phyloP scores from a whole-genome alignment of 2,329 filamentous ascomycete species.

The Sporothrix variecibatus region DNA sequence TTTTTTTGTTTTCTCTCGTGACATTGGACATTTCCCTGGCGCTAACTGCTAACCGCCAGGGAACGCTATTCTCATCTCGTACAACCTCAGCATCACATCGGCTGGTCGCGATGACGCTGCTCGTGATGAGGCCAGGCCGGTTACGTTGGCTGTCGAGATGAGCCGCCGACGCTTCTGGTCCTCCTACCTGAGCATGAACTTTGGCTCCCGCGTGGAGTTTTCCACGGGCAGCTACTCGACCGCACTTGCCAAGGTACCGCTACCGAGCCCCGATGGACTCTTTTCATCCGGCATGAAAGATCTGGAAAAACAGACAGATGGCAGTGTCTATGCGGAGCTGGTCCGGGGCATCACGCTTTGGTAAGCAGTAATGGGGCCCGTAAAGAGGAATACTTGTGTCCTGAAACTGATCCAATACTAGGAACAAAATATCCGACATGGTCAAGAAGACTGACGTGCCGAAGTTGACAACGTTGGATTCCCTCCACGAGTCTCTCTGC shows the following conservation, averaged over 20 bases:
- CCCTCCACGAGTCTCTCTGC: not conserved
- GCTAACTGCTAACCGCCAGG: constrained; percentile 4
- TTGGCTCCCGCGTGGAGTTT: constrained; percentile 8
- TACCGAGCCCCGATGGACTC: not conserved
- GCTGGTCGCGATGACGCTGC: not conserved
- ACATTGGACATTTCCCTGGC: not conserved
- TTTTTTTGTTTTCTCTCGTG: not conserved
- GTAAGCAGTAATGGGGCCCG: not conserved
- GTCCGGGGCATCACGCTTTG: not conserved
- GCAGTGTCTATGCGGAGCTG: constrained; percentile 2
- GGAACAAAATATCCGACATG: constrained; percentile 11
- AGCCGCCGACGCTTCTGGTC: constrained; percentile 1
- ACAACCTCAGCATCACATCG: not conserved
- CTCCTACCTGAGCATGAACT: not conserved
- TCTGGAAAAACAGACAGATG: not conserved
- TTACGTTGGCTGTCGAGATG: not conserved
- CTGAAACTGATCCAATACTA: not conserved
- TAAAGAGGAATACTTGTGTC: too few relatives aligned
- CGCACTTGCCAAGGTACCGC: not conserved
- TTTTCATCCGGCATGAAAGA: constrained; percentile 7
- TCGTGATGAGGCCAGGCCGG: not conserved
- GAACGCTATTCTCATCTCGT: constrained; percentile 3
- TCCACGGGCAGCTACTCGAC: not conserved
- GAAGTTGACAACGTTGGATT: not conserved
- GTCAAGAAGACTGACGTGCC: constrained; percentile 6